Base-by-base conservation (phyloP, 345 rosid genomes). In the Microthlaspi erraticum region DNA sequence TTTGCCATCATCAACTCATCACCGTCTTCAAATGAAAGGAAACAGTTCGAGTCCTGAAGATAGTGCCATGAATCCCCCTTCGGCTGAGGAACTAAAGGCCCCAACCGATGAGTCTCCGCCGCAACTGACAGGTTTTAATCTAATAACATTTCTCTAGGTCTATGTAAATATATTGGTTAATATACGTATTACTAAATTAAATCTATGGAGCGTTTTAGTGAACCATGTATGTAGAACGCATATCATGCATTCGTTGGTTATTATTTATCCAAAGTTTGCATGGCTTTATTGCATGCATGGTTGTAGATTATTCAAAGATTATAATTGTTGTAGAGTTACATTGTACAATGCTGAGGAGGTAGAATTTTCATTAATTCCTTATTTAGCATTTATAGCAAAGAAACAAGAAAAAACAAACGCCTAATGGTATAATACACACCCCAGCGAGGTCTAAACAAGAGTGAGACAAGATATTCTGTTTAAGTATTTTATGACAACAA, bases 1-100 rank as follows among this genome's bases (percentile, higher is more conserved):
- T 17, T 68, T 44, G 11, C 14, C 64, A 68, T 56, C 56, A 34
- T 56, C 55, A 68, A 13, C 17, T 55, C 20, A 43, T 10, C 36
- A 18, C 7, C 41, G 6, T 17, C 53, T 29, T 29, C 32, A 8
- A n/a, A n/a, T n/a, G n/a, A n/a, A n/a, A n/a, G n/a, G n/a, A n/a
- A n/a, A n/a, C n/a, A n/a, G n/a, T n/a, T n/a, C n/a, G n/a, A n/a
- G n/a, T n/a, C n/a, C n/a, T n/a, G n/a, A n/a, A n/a, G n/a, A n/a
- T n/a, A n/a, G n/a, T n/a, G n/a, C n/a, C n/a, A n/a, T n/a, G n/a
- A n/a, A n/a, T n/a, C n/a, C n/a, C 34, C 36, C 5, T 5, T 52
- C 57, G 57, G 57, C 36, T 2, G 37, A 52, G 26, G 10, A 7
- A 53, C 6, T 0, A 31, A 53, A 10, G 59, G 17, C 4, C 2